These are phyloP conservation scores for Carex parvula DNA, from an alignment of 176 grass and related monocot genomes.

Conservation along the genomic window DNA sequence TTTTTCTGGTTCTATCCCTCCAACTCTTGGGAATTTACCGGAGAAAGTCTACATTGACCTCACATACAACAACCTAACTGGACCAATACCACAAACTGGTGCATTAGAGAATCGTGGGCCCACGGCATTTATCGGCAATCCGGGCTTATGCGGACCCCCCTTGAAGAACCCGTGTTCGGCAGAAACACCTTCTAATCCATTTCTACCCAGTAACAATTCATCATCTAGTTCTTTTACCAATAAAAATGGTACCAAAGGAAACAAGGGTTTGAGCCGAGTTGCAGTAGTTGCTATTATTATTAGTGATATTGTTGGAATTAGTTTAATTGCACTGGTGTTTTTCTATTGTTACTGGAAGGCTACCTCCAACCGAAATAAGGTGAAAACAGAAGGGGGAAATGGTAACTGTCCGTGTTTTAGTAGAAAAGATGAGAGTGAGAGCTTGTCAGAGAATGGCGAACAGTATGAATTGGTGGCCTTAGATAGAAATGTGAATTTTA, in stretches of 20 bases:
- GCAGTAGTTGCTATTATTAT: constrained; percentile 61
- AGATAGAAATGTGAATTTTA: constrained; percentile 58
- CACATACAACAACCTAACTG: constrained; percentile 81
- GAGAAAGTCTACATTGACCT: constrained; percentile 95
- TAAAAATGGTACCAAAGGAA: constrained; percentile 26
- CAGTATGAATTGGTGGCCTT: constrained; percentile 58
- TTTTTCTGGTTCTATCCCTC: constrained; percentile 73
- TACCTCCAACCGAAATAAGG: constrained; percentile 38
- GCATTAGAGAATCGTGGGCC: constrained; percentile 70
- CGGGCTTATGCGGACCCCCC: constrained; percentile 58
- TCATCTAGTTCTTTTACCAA: background rate
- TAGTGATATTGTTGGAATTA: constrained; percentile 62
- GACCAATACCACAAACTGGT: constrained; percentile 75
- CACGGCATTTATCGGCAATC: constrained; percentile 75
- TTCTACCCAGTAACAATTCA: constrained; percentile 38
- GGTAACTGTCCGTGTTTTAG: constrained; percentile 61
- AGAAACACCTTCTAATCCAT: constrained; percentile 36
- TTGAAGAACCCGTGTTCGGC: constrained; percentile 66
- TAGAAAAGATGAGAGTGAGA: constrained; percentile 38
- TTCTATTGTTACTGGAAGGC: constrained; percentile 69
- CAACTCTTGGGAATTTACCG: constrained; percentile 58
- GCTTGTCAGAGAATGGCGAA: constrained; percentile 47
- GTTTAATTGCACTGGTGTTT: constrained; percentile 64
- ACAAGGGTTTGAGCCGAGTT: constrained; percentile 50
- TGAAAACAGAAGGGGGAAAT: constrained; percentile 17